Percentiles rank a stretch among this genome's conserved stretches.
Evolutionary conservation across 2,329 filamentous ascomycete genomes (phyloP).

Genomic region (Purpureocillium takamizusanense): DNA sequence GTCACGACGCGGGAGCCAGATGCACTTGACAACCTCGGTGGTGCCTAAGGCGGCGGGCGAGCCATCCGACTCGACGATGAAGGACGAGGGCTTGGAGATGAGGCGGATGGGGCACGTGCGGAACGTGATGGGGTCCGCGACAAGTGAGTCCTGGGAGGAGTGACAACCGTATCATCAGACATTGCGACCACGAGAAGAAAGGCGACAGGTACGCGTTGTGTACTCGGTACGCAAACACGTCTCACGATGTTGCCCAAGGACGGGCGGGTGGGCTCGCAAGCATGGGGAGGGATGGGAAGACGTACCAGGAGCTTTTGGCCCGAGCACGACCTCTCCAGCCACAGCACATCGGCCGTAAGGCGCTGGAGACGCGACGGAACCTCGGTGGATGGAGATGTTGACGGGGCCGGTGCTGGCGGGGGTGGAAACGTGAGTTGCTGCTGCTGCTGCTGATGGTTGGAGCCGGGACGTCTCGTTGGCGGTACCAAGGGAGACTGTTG

Average conservation of each 20-base stretch:
- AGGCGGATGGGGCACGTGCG: slow-evolving; percentile 22
- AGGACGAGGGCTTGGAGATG: slow-evolving; percentile 21
- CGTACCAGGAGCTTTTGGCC: slow-evolving; percentile 20
- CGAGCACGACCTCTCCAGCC: slow-evolving; percentile 21
- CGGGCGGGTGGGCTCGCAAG: neutral
- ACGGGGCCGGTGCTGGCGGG: slow-evolving; percentile 6
- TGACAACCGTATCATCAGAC: slow-evolving; percentile 3
- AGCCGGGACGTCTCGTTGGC: too few relatives aligned
- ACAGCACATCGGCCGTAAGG: slow-evolving; percentile 23
- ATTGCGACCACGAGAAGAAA: too few relatives aligned
- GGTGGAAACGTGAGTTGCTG: slow-evolving; percentile 1
- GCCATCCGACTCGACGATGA: slow-evolving; percentile 18
- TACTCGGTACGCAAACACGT: too few relatives aligned
- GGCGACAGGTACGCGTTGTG: too few relatives aligned
- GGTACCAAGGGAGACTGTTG: too few relatives aligned
- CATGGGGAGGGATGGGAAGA: neutral
- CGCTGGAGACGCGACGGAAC: slow-evolving; percentile 22
- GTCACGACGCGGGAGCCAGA: slow-evolving; percentile 22
- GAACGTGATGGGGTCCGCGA: slow-evolving; percentile 21
- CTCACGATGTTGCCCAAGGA: too few relatives aligned
- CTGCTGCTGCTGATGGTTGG: too few relatives aligned
- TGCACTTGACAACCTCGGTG: slow-evolving; percentile 20
- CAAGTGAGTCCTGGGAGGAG: slow-evolving; percentile 15
- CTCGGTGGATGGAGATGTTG: too few relatives aligned
- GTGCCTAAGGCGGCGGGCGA: slow-evolving; percentile 11